These are phyloP conservation scores for Pulveroboletus frians DNA, from an alignment of 768 basidiomycete genomes.

Conservation along the genomic window DNA sequence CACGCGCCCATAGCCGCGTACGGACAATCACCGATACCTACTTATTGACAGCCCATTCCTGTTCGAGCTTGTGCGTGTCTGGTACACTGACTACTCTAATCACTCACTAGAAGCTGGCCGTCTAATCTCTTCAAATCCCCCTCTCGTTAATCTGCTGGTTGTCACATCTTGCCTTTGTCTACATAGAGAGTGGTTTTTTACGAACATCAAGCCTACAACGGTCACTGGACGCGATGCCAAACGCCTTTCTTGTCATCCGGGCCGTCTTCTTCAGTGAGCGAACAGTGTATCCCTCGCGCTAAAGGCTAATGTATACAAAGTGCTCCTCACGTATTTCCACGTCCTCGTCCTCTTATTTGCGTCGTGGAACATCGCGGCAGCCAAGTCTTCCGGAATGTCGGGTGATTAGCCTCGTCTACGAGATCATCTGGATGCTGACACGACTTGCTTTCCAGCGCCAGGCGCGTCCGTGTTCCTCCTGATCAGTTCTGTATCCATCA, in stretches of 20 bases:
- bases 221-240: conserved; percentile 34
- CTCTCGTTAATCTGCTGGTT: background rate
- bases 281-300: background rate
- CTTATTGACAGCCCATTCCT: conserved; percentile 7
- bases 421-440: background rate
- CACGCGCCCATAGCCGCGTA: background rate
- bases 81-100: conserved; percentile 15
- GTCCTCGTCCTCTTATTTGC: conserved; percentile 51
- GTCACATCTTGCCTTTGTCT: background rate
- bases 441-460: conserved; percentile 34
- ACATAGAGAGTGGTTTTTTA: conserved; percentile 7
- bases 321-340: conserved; percentile 46
- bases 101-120: conserved; percentile 11
- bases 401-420: conserved; percentile 28
- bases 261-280: conserved; percentile 53
- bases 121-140: conserved; percentile 2
- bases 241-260: conserved; percentile 52
- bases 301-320: conserved; percentile 12
- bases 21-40: conserved; percentile 10
- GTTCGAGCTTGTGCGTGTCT: conserved; percentile 12
- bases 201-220: conserved; percentile 9
- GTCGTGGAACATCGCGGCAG: conserved; percentile 49
- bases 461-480: conserved; percentile 46
- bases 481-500: conserved; percentile 38
- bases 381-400: conserved; percentile 30